A percentile compares a stretch with the other conserved stretches of the same genome.
Evolutionary conservation across 495 filamentous ascomycete species (phyloP).

Genomic region (Rhizodiscina lignyota): DNA sequence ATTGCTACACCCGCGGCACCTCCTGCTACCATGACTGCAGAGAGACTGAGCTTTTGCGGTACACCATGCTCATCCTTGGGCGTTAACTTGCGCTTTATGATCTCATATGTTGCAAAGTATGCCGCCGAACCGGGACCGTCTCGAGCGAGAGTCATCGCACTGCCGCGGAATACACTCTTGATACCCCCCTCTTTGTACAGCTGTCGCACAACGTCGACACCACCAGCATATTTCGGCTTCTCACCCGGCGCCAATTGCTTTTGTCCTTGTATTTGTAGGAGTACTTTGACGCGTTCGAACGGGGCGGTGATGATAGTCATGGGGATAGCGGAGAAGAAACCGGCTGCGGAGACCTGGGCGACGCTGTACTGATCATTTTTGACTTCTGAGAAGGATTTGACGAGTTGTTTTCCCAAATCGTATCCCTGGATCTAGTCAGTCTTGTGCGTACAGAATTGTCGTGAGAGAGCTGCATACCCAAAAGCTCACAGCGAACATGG

Average conservation of each 20-base stretch:
- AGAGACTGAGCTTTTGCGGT: constrained; percentile 53
- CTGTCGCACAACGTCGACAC: constrained; percentile 85
- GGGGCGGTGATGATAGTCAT: constrained; percentile 97
- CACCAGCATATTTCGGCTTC: constrained; percentile 84
- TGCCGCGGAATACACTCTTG: constrained; percentile 79
- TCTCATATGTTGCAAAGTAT: constrained; percentile 96
- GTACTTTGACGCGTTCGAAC: constrained; percentile 96
- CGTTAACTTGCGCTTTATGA: constrained; percentile 76
- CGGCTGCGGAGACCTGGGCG: constrained; percentile 76
- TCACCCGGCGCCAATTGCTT: constrained; percentile 69
- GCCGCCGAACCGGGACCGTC: constrained; percentile 86
- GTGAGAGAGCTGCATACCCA: constrained; percentile 29
- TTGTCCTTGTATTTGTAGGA: constrained; percentile 94
- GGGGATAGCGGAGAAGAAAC: constrained; percentile 95
- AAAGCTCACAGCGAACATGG: constrained; percentile 99
- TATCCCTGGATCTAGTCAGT: constrained; percentile 42
- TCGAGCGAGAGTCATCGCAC: constrained; percentile 76
- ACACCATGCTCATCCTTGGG: constrained; percentile 68
- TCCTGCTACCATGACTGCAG: constrained; percentile 73
- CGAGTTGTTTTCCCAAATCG: constrained; percentile 80
- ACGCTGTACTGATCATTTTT: constrained; percentile 55
- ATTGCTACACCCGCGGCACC: constrained; percentile 89
- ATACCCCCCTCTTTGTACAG: constrained; percentile 85
- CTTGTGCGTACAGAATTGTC: background rate
- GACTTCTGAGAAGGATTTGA: constrained; percentile 49